Evolutionary conservation across 108 stramenopile species (phyloP).

Genomic region (Skeletonema grethae): DNA sequence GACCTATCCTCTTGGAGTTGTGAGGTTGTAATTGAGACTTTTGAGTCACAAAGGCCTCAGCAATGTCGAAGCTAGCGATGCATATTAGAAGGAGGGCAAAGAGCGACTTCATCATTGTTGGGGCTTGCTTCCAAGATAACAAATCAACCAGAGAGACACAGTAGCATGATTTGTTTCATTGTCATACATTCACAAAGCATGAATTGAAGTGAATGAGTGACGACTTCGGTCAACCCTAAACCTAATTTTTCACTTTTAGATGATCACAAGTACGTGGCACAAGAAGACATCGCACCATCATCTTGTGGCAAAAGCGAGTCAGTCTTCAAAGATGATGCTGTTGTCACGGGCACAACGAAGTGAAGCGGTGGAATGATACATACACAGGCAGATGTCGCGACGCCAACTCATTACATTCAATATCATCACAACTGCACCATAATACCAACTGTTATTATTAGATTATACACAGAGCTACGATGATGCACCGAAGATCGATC

Average conservation of each 20-base stretch:
- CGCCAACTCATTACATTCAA: neutral
- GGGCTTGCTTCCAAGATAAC: too few species aligned
- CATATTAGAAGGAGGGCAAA: neutral
- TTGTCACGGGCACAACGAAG: neutral
- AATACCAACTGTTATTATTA: neutral
- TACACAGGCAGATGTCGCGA: too few species aligned
- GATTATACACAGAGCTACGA: neutral
- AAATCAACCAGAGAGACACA: neutral
- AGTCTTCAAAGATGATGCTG: neutral
- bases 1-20: neutral
- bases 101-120: neutral
- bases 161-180: too few species aligned
- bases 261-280: neutral
- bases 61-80: neutral
- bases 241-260: neutral
- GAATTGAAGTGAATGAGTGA: too few species aligned
- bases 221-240: neutral
- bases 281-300: neutral
- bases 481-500: neutral
- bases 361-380: neutral
- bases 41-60: neutral
- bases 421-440: too few species aligned
- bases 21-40: neutral
- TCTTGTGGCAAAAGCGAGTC: neutral
- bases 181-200: too few species aligned